These are phyloP conservation scores for Nannizzia gypsea DNA, from an alignment of 2,329 filamentous ascomycete genomes.

Conservation along the genomic window DNA sequence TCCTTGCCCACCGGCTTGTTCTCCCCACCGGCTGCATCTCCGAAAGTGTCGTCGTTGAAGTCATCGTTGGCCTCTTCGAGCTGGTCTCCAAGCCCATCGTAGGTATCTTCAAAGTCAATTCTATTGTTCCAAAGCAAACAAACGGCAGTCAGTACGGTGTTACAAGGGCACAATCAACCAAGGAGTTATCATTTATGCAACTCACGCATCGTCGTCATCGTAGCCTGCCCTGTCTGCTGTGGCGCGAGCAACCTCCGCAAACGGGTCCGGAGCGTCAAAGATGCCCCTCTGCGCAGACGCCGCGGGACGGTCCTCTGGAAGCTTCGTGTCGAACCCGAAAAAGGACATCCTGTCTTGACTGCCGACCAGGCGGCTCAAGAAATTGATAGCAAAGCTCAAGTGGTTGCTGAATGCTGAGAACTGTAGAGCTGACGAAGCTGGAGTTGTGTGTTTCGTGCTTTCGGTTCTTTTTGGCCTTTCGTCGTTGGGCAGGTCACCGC, in stretches of 20 bases:
- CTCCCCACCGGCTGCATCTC: conserved; percentile 37
- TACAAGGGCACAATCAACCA: neutral
- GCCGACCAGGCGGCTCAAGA: conserved; percentile 4
- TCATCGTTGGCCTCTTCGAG: conserved; percentile 86
- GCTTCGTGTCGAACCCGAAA: conserved; percentile 71
- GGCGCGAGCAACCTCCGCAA: conserved; percentile 62
- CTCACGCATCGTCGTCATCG: conserved; percentile 47
- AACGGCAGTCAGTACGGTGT: neutral
- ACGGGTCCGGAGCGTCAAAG: conserved; percentile 82
- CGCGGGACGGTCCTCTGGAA: conserved; percentile 54
- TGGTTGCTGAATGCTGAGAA: neutral
- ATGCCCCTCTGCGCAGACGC: conserved; percentile 53
- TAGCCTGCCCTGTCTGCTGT: conserved; percentile 34
- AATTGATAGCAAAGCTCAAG: neutral
- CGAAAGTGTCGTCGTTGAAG: conserved; percentile 96
- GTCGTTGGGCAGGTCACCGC: neutral
- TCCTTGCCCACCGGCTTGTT: conserved; percentile 63
- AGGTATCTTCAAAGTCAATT: conserved; percentile 91
- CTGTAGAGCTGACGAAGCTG: too few relatives aligned
- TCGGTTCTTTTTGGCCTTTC: neutral
- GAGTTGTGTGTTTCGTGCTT: neutral
- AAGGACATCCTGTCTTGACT: conserved; percentile 58
- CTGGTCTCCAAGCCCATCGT: conserved; percentile 83
- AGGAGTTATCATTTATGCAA: conserved; percentile 7
- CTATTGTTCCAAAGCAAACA: conserved; percentile 29